phyloP scores from a whole-genome alignment of 345 rosid genomes.

The Camelina hispida region DNA sequence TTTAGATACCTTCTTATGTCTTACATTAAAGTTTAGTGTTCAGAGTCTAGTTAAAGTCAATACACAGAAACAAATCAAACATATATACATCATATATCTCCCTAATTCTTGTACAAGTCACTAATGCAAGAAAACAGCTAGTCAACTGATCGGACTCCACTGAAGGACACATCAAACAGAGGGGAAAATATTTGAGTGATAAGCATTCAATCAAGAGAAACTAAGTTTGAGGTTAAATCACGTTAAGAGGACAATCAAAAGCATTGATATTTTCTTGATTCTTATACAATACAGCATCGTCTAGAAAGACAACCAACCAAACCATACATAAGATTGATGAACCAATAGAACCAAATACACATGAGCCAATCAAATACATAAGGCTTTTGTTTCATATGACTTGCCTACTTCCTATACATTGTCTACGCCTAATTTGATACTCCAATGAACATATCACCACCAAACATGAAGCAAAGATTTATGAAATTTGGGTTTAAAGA shows the following conservation, averaged over 20 bases:
- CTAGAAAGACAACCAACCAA: background rate
- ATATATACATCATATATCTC: background rate
- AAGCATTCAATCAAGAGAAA: constrained; percentile 4
- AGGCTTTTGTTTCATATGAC: background rate
- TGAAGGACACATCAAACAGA: constrained; percentile 18
- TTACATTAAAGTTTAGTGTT: constrained; percentile 2
- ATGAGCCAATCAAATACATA: constrained; percentile 3
- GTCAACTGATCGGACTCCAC: background rate
- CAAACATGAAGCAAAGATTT: constrained; percentile 1
- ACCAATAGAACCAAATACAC: background rate
- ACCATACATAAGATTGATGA: background rate
- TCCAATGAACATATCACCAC: constrained; percentile 16
- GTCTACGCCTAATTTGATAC: background rate
- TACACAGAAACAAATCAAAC: constrained; percentile 14
- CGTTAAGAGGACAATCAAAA: background rate
- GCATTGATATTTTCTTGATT: background rate
- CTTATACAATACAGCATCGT: background rate
- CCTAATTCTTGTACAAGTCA: background rate
- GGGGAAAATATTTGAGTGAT: background rate
- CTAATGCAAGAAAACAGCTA: background rate
- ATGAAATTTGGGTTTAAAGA: background rate
- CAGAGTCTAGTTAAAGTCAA: constrained; percentile 20
- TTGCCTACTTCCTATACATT: background rate
- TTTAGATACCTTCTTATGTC: background rate
- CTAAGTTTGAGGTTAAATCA: background rate